A percentile compares a stretch with the other conserved stretches of the same genome.
These are phyloP conservation scores for Trichaptum fuscoviolaceum DNA, from an alignment of 768 basidiomycete species.

Conservation along the genomic window DNA sequence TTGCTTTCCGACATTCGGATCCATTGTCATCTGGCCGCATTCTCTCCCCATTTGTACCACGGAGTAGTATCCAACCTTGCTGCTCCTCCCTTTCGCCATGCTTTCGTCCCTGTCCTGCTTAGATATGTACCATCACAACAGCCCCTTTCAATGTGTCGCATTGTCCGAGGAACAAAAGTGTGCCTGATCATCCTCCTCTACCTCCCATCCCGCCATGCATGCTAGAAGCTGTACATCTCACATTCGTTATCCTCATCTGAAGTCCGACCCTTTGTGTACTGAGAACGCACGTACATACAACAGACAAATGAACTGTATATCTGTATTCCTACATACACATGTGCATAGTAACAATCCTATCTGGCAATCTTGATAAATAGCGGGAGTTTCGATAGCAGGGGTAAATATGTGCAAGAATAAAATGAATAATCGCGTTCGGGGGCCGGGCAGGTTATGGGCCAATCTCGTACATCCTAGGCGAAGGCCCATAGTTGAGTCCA, in stretches of 20 bases:
- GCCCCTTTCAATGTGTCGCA: not conserved
- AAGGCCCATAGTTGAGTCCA: not conserved
- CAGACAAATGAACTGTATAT: not conserved
- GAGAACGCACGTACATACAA: not conserved
- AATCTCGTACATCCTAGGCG: not conserved
- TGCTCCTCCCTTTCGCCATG: not conserved
- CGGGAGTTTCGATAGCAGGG: not conserved
- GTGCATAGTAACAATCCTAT: not conserved
- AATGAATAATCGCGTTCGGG: not conserved
- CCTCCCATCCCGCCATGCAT: not conserved
- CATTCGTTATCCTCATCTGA: not conserved
- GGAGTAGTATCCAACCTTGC: not conserved
- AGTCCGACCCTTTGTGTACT: not conserved
- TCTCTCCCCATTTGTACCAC: not conserved
- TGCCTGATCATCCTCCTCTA: not conserved
- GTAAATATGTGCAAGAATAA: not conserved
- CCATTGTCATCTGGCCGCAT: not conserved
- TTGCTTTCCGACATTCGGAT: not conserved
- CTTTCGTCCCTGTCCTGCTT: not conserved
- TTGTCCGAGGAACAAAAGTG: not conserved
- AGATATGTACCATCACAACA: not conserved
- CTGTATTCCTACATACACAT: slow-evolving; percentile 1
- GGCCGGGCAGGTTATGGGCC: not conserved
- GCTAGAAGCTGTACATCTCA: not conserved
- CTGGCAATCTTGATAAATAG: not conserved